Evolutionary conservation across 164 flowering plant genomes (phyloP).

Genomic region (Umbilicus rupestris): DNA sequence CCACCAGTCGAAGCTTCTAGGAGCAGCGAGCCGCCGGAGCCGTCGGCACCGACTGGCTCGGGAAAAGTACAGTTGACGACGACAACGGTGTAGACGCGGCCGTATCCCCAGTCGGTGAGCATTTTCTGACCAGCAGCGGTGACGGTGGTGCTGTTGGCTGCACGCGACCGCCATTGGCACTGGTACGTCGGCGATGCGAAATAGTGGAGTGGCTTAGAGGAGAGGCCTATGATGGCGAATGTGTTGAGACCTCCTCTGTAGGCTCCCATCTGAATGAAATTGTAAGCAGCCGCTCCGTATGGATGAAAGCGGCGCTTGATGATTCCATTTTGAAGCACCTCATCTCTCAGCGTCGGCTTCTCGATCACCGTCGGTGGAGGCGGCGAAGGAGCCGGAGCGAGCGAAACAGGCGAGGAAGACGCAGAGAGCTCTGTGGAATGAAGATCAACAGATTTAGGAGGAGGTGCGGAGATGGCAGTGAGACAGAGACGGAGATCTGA

Average conservation of each 20-base stretch:
- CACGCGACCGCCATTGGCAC: slow-evolving; percentile 52
- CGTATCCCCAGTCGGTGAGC: slow-evolving; percentile 93
- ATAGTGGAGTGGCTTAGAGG: slow-evolving; percentile 34
- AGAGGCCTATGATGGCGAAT: slow-evolving; percentile 26
- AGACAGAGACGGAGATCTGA: slow-evolving; percentile 42
- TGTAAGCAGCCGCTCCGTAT: slow-evolving; percentile 65
- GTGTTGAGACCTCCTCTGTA: slow-evolving; percentile 73
- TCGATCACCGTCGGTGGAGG: too few relatives aligned
- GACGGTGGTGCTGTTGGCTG: slow-evolving; percentile 6
- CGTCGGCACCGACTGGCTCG: slow-evolving; percentile 28
- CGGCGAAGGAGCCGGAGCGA: slow-evolving; percentile 13
- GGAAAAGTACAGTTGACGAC: slow-evolving; percentile 83
- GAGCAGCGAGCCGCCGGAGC: slow-evolving; percentile 47
- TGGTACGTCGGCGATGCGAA: slow-evolving; percentile 32
- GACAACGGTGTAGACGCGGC: slow-evolving; percentile 83
- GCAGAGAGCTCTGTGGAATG: too few relatives aligned
- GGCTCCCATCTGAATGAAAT: slow-evolving; percentile 74
- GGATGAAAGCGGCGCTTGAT: slow-evolving; percentile 49
- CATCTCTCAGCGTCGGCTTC: slow-evolving; percentile 14
- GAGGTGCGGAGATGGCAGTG: slow-evolving; percentile 20
- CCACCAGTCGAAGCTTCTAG: slow-evolving; percentile 50
- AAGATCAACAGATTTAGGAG: too few relatives aligned
- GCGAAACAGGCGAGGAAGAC: slow-evolving; percentile 10
- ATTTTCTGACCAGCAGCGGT: slow-evolving; percentile 30
- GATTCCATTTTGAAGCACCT: slow-evolving; percentile 23